Evolutionary conservation across 495 filamentous ascomycete genomes (phyloP).

Genomic region (Aspergillus avenaceus): DNA sequence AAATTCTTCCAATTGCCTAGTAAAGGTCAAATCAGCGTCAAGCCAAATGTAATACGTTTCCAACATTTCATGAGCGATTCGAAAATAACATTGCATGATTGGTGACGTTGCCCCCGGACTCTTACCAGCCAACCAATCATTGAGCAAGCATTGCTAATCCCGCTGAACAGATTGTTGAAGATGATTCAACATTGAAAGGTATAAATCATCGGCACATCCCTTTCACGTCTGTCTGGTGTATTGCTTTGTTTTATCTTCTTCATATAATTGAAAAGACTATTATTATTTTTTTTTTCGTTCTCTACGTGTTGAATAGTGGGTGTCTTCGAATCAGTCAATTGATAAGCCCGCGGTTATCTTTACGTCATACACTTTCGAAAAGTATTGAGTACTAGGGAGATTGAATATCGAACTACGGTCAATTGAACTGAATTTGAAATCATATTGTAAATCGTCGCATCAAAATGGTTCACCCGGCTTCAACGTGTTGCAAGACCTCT

Average conservation of each 20-base stretch:
- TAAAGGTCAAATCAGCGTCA: not conserved
- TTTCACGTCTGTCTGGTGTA: not conserved
- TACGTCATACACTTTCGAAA: conserved; percentile 5
- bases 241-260: not conserved
- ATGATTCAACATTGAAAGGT: conserved; percentile 16
- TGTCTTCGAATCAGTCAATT: not conserved
- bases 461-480: conserved; percentile 49
- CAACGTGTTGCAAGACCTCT: conserved; percentile 62
- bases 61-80: not conserved
- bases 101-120: conserved; percentile 12
- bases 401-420: no score
- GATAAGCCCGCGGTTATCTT: not conserved
- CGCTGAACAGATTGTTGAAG: not conserved
- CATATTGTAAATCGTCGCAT: conserved; percentile 5
- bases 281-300: not conserved
- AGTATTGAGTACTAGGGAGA: no score
- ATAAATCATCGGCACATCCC: conserved; percentile 24
- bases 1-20: no score
- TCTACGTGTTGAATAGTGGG: not conserved
- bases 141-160: conserved; percentile 24
- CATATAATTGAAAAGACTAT: not conserved
- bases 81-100: not conserved
- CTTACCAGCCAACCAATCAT: conserved; percentile 18
- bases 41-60: not conserved
- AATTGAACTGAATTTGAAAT: no score